These are phyloP conservation scores for Aegilops tauschii DNA, from an alignment of 176 grass and related monocot genomes.

Conservation along the genomic window DNA sequence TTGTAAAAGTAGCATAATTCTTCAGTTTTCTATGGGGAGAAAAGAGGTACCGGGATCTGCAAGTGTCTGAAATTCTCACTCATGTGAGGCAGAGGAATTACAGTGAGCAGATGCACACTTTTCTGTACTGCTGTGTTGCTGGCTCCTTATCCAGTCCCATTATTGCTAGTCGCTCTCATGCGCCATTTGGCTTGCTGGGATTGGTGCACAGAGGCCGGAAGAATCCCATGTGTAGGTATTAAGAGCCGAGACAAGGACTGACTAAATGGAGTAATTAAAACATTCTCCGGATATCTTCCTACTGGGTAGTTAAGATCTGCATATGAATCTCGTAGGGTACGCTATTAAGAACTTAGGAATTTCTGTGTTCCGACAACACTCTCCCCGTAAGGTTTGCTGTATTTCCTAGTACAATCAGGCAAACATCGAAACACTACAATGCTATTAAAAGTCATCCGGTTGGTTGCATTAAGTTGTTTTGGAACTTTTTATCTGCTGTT, in stretches of 20 bases:
- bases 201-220: background rate
- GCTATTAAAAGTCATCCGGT: background rate
- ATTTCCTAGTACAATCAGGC: background rate
- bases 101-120: background rate
- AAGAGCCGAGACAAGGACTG: background rate
- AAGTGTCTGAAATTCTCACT: background rate
- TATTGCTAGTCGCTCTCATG: background rate
- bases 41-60: background rate
- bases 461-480: constrained; percentile 1
- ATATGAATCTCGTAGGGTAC: background rate
- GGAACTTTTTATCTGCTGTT: background rate
- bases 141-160: constrained; percentile 20
- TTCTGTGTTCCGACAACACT: background rate
- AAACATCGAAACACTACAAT: background rate
- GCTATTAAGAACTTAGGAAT: background rate
- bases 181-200: constrained; percentile 1
- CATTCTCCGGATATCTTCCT: background rate
- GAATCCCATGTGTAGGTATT: constrained; percentile 9
- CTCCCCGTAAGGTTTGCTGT: background rate
- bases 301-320: background rate
- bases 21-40: background rate
- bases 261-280: background rate
- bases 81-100: background rate
- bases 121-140: background rate
- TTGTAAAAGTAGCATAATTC: background rate